Evolutionary conservation across 495 filamentous ascomycete species (phyloP).

Genomic region (Penicillium desertorum): DNA sequence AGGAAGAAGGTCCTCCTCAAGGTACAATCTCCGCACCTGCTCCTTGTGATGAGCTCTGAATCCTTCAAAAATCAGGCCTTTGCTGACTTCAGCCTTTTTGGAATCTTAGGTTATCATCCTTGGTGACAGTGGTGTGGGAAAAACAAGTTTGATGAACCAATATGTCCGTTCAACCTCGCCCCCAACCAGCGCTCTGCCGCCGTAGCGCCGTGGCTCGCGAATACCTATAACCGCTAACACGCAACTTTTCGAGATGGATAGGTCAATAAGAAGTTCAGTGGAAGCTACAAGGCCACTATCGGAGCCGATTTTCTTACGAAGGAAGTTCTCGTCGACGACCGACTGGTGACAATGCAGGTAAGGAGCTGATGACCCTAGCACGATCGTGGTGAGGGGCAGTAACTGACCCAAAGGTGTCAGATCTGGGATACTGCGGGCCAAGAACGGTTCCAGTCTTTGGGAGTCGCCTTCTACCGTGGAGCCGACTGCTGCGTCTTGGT

Average conservation of each 20-base stretch:
- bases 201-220: conserved; percentile 9
- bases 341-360: conserved; percentile 98
- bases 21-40: conserved; percentile 54
- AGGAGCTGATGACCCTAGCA: conserved; percentile 20
- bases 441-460: conserved; percentile 95
- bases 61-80: not conserved
- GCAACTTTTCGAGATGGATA: conserved; percentile 32
- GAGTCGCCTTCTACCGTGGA: conserved; percentile 96
- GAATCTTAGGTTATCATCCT: conserved; percentile 88
- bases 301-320: conserved; percentile 98
- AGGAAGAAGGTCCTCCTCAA: conserved; percentile 97
- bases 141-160: conserved; percentile 99
- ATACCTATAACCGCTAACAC: conserved; percentile 25
- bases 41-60: conserved; percentile 15
- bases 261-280: conserved; percentile 99
- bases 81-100: conserved; percentile 11
- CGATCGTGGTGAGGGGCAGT: not conserved
- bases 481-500: conserved; percentile 98
- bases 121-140: conserved; percentile 96
- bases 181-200: conserved; percentile 8
- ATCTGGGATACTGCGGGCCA: conserved; percentile 99
- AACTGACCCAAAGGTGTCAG: conserved; percentile 47
- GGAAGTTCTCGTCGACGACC: conserved; percentile 95
- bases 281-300: conserved; percentile 99
- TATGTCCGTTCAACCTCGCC: conserved; percentile 67